These are phyloP conservation scores for rapeseed (Brassica napus) DNA, from an alignment of 345 rosid genomes.

Conservation along the genomic window DNA sequence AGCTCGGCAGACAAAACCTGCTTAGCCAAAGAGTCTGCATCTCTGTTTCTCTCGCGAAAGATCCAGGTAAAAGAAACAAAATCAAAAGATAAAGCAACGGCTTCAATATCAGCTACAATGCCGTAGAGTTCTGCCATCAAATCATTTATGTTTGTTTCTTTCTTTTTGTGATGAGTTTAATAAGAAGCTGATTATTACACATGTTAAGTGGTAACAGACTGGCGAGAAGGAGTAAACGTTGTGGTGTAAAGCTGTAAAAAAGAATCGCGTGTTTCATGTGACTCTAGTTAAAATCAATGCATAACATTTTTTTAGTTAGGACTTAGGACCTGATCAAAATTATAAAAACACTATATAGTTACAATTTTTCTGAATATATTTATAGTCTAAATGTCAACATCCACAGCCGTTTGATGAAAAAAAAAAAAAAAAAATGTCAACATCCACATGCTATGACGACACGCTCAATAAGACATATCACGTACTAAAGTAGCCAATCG, in stretches of 20 bases:
- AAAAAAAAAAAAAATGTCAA: not conserved
- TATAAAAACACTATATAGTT: not conserved
- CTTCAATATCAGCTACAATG: too few relatives aligned
- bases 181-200: too few relatives aligned
- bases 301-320: not conserved
- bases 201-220: not conserved
- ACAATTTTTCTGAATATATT: conserved; percentile 13
- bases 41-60: too few relatives aligned
- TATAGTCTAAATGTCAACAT: not conserved
- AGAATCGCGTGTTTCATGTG: conserved; percentile 13
- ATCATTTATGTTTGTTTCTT: not conserved
- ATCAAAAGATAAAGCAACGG: too few relatives aligned
- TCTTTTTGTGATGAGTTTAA: too few relatives aligned
- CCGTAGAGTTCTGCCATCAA: not conserved
- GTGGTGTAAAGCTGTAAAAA: not conserved
- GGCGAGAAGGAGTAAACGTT: not conserved
- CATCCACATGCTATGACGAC: conserved; percentile 15
- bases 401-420: not conserved
- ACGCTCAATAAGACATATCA: not conserved
- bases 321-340: not conserved
- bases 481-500: not conserved
- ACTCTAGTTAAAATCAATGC: conserved; percentile 15
- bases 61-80: too few relatives aligned
- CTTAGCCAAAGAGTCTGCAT: too few relatives aligned
- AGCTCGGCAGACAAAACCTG: too few relatives aligned